Conservation (phyloP, 441 rosid genomes). For the Brassica balearica region DNA sequence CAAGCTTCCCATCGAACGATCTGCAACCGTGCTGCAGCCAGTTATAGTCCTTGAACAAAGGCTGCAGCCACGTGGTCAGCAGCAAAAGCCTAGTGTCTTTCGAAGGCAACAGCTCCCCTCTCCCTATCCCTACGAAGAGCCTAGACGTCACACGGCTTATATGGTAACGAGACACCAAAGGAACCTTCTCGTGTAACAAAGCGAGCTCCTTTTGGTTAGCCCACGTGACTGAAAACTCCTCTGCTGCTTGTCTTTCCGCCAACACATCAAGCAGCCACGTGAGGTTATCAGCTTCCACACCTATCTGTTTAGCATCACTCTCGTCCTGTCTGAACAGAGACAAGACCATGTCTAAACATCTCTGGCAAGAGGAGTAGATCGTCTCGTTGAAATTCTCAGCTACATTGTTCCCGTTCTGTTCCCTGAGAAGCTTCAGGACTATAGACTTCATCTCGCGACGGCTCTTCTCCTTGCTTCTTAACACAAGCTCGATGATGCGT, state of each 20-base stretch:
- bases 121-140: slow-evolving; percentile 87
- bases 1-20: slow-evolving; percentile 84
- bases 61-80: slow-evolving; percentile 88
- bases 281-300: slow-evolving; percentile 82
- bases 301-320: slow-evolving; percentile 66
- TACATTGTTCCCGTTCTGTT: slow-evolving; percentile 63
- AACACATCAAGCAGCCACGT: slow-evolving; percentile 93
- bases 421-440: slow-evolving; percentile 87
- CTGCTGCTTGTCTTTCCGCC: slow-evolving; percentile 79
- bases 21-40: slow-evolving; percentile 92
- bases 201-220: slow-evolving; percentile 80
- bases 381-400: slow-evolving; percentile 71
- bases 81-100: slow-evolving; percentile 78
- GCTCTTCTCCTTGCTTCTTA: no score
- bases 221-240: slow-evolving; percentile 81
- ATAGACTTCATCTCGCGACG: slow-evolving; percentile 89
- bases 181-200: slow-evolving; percentile 67
- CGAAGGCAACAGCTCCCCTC: slow-evolving; percentile 83
- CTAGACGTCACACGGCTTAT: slow-evolving; percentile 83
- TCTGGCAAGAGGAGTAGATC: slow-evolving; percentile 67
- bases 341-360: slow-evolving; percentile 65
- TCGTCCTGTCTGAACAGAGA: slow-evolving; percentile 71
- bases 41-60: slow-evolving; percentile 84
- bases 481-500: no score
- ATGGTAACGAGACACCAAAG: slow-evolving; percentile 75